Evolutionary conservation across 2,329 filamentous ascomycete genomes (phyloP).

Genomic region (Cladosporium oxysporum): DNA sequence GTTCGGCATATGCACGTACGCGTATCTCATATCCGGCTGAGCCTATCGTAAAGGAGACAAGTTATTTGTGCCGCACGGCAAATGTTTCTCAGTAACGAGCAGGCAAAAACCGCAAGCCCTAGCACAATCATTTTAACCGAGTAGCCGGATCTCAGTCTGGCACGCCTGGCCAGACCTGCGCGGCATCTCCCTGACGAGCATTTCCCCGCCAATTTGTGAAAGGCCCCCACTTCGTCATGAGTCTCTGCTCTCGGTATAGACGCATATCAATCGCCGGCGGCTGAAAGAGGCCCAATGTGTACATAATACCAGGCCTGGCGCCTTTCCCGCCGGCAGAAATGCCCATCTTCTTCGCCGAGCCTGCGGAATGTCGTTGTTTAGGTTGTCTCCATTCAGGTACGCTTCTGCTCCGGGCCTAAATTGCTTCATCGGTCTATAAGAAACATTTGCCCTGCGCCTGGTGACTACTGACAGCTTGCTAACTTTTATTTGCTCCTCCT

Average conservation of each 20-base stretch:
- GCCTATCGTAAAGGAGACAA: neutral
- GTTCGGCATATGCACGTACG: neutral
- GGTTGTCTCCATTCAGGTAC: conserved; percentile 16
- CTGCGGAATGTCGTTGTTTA: conserved; percentile 7
- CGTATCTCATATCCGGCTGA: conserved; percentile 4
- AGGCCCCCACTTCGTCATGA: conserved; percentile 11
- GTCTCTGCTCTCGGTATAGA: conserved; percentile 6
- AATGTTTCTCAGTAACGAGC: neutral
- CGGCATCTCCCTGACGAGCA: neutral
- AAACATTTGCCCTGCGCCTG: conserved; percentile 19
- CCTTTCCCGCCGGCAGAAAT: conserved; percentile 15
- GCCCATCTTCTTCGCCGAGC: neutral
- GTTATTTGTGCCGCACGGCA: neutral
- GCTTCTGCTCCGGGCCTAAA: conserved; percentile 5
- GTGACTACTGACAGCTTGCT: conserved; percentile 16
- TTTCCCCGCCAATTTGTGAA: neutral
- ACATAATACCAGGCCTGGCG: conserved; percentile 5
- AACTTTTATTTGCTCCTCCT: conserved; percentile 9
- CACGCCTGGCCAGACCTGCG: neutral
- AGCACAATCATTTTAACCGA: conserved; percentile 1
- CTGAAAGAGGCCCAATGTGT: conserved; percentile 6
- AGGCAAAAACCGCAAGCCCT: conserved; percentile 7
- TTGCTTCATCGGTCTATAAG: conserved; percentile 11
- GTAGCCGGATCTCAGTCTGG: neutral
- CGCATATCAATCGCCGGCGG: conserved; percentile 5